Conservation (phyloP, 2,329 filamentous ascomycete genomes). For the Diaporthe aspalathi region DNA sequence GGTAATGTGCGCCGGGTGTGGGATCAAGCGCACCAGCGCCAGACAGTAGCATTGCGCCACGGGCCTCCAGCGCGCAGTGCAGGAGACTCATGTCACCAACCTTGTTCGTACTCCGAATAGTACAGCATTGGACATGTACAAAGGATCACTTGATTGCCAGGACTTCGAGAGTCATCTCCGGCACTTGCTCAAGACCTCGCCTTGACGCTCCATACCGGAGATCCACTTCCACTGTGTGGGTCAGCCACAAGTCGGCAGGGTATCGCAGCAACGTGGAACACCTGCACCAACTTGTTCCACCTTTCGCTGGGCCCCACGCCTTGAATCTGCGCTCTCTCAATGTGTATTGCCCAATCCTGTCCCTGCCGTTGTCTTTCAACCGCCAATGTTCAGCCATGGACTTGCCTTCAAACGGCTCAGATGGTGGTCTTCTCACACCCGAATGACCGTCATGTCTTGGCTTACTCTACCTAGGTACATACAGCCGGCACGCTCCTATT, state of each 20-base stretch:
- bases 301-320: slow-evolving; percentile 18
- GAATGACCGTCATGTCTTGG: background rate
- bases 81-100: background rate
- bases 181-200: background rate
- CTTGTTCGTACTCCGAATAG: background rate
- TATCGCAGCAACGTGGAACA: slow-evolving; percentile 35
- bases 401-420: background rate
- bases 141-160: background rate
- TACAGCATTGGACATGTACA: background rate
- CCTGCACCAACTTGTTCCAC: slow-evolving; percentile 33
- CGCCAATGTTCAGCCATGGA: background rate
- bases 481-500: background rate
- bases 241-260: background rate
- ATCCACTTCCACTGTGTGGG: slow-evolving; percentile 24
- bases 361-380: background rate
- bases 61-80: background rate
- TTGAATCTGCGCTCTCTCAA: slow-evolving; percentile 12
- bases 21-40: background rate
- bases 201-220: background rate
- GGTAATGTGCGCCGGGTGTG: background rate
- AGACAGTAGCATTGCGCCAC: slow-evolving; percentile 2
- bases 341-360: background rate
- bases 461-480: background rate
- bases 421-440: background rate
- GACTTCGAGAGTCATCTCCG: background rate